Evolutionary conservation across 2,329 filamentous ascomycete species (phyloP), one percentile per base, ranked within the genome.

Genomic region (Hypoxylon sp.): DNA sequence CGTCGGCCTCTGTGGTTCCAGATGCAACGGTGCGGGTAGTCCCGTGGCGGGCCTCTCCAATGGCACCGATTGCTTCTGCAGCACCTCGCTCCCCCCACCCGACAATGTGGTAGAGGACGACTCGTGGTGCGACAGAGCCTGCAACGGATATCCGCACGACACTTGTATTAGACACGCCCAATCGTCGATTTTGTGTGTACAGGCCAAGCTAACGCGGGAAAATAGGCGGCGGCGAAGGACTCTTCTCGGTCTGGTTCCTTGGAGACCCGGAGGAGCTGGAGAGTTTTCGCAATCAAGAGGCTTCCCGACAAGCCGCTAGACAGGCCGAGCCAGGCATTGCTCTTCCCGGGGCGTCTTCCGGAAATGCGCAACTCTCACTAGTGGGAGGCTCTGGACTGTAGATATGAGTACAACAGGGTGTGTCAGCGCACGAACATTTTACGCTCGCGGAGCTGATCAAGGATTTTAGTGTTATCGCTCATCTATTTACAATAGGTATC

Each of bases 41-140:
- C 47, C 49, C 13, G 46, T 58, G 6, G 11, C 51, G 1, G 59
- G 37, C 6, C 16, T 61, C 11, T 47, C 53, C 9, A 64, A 64
- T 15, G 40, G 51, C 6, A 60, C 55, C 8, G 31, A 43, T 11
- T 64, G 62, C 36, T 44, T 62, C 3, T 64, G 62, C 41, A 54
- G 59, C 31, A 7, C 23, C 13, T 5, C 15, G 6, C 11, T 49
- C 4, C 61, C 59, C 16, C 45, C 54, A 4, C 11, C 16, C 16
- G 16, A 23, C 3, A 46, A 25, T 5, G 6, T 23, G 3, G n/a
- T n/a, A n/a, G 60, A 57, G 9, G 51, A 41, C 3, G 61, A 62
- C 2, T 40, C 34, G 3, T 37, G 20, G 2, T 64, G 62, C 43
- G 36, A 63, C 13, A 9, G 2, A 0, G 49, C 30, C 7, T 64